Evolutionary conservation across 345 rosid genomes (phyloP), one percentile per base, ranked within the genome.

Genomic region (Mercurialis annua): DNA sequence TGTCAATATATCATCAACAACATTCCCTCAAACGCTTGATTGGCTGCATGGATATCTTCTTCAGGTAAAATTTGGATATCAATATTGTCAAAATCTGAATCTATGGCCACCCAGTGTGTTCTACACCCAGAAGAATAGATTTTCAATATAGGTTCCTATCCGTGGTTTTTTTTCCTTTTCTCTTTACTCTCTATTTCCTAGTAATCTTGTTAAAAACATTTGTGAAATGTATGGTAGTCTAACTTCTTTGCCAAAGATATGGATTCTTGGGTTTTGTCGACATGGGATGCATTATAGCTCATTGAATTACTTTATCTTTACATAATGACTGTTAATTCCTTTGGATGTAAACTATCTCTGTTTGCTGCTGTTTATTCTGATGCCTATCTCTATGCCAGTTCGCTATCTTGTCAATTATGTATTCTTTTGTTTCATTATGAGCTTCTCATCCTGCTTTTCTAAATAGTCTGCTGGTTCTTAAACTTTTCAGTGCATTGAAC

Each of bases 401-500:
- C 12, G 26, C 49, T 42, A 26, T 34, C 48, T 12, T 59, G 38
- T 23, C 58, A 43, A 16, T 52, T 44, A 21, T 24, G 33, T 40
- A 47, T 65, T 69, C 49, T 40, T 66, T 54, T 3, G 17, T 52
- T 34, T 70, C 53, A 40, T 31, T 51, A 16, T 33, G 17, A 43
- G 40, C 51, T 24, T 46, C 42, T 51, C 59, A 26, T 36, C 21
- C 34, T 68, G 47, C 31, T 30, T 2, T 23, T 36, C 65, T 66
- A 48, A 54, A 52, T 64, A 14, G 50, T 24, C 31, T 54, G 61
- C 42, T 31, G 33, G 60, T 65, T 10, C 17, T 76, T 47, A 53
- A 59, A 51, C 52, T 70, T 20, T 77, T 46, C 81, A 89, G 99
- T 78, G 98, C 70, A 91, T 94, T 59, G 99, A 94, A 70, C 87